Conservation (phyloP, 1,139 yeast genomes). For the Diutina rugosa region DNA sequence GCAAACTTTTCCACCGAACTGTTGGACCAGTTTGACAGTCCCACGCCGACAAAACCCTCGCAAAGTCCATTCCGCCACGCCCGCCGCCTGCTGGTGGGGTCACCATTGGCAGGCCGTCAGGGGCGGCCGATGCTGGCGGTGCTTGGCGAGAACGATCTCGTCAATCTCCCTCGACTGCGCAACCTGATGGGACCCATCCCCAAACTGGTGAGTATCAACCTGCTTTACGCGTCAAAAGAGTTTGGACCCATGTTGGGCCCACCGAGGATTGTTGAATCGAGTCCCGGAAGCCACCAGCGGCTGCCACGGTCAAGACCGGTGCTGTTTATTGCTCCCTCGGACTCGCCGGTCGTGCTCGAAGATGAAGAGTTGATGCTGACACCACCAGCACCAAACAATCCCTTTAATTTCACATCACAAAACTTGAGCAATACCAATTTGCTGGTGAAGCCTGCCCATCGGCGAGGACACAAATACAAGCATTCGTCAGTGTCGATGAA, state of each 20-base stretch:
- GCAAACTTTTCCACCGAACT: conserved; percentile 1
- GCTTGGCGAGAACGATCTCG: neutral
- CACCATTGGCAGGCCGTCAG: neutral
- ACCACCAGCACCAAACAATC: conserved; percentile 8
- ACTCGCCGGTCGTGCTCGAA: neutral
- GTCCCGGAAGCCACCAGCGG: neutral
- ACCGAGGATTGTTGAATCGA: neutral
- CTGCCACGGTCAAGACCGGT: conserved; percentile 1
- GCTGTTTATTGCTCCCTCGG: neutral
- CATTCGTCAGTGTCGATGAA: conserved; percentile 97
- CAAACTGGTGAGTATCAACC: neutral
- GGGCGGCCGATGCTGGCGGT: neutral
- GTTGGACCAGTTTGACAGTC: neutral
- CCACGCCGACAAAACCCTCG: neutral
- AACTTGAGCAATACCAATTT: conserved; percentile 17
- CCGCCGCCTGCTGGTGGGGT: neutral
- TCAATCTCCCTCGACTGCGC: neutral
- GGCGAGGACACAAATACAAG: conserved; percentile 91
- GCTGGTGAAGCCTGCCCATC: conserved; percentile 47
- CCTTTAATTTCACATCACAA: conserved; percentile 40
- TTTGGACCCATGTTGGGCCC: neutral
- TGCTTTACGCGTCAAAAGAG: neutral
- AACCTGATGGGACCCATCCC: neutral
- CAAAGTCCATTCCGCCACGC: neutral
- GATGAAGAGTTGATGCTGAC: neutral